Evolutionary conservation across 192 early-diverging fungal species (phyloP), one percentile per base, ranked within the genome.

Genomic region (Coemansia guatemalensis): DNA sequence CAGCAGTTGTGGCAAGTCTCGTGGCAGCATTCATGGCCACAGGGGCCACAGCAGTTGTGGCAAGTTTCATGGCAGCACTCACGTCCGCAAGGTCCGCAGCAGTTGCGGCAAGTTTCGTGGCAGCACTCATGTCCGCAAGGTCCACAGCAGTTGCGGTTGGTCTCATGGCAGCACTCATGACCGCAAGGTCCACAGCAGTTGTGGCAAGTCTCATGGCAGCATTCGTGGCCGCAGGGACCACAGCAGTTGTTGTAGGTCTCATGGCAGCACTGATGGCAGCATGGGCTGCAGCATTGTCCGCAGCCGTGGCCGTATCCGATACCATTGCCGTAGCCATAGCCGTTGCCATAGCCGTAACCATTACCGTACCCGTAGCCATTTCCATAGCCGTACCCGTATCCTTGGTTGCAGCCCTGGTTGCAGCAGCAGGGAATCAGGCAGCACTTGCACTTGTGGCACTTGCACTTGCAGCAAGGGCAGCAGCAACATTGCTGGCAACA

Each of bases 381-480:
- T 18, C 58, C 54, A 48, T 67, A 56, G 21, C 65, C 60, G 52
- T 65, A 48, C 8, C 51, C 51, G 48, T 73, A 58, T 68, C 73
- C 65, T 27, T 58, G 59, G 1, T 48, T 41, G 25, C 73, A 68
- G 26, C 58, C 25, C 9, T 78, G 58, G 47, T 78, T 27, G 70
- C 70, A 69, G 69, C 75, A 78, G 33, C 58, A 53, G 1, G 70
- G 69, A 21, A 71, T 32, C 25, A 62, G n/a, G 63, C 75, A 78
- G 61, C 69, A 72, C 59, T 78, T 70, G 61, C 74, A 77, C 59
- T 76, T 77, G 74, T 64, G 51, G 60, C 74, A 69, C 27, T 69
- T 64, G 58, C 64, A 65, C 32, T 69, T 62, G 67, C 67, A 64
- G 58, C 73, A 75, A 21, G 58, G 63, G 60, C 64, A 63, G 60